Conservation (phyloP, 345 rosid genomes). For the Firmiana major region DNA sequence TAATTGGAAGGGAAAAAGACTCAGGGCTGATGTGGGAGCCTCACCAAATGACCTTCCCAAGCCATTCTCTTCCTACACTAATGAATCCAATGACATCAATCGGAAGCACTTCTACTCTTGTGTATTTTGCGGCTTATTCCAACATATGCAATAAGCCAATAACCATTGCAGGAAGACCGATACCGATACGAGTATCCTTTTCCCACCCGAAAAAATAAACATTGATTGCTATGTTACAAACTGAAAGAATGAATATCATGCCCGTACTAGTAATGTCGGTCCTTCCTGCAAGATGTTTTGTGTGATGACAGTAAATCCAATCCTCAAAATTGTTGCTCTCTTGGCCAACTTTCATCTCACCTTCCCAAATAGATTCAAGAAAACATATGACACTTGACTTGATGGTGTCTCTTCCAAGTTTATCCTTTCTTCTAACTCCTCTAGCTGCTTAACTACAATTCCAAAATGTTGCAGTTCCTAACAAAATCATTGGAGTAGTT, state of each 20-base stretch:
- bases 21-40: conserved; percentile 26
- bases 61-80: conserved; percentile 33
- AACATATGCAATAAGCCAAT: conserved; percentile 23
- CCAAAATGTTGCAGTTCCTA: conserved; percentile 92
- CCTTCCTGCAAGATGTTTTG: conserved; percentile 11
- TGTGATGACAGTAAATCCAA: conserved; percentile 23
- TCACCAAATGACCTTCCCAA: conserved; percentile 19
- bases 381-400: conserved; percentile 23
- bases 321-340: conserved; percentile 21
- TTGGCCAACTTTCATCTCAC: conserved; percentile 26
- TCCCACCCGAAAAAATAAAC: conserved; percentile 36
- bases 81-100: conserved; percentile 6
- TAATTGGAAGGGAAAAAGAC: conserved; percentile 2
- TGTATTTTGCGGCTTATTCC: conserved; percentile 30
- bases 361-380: conserved; percentile 21
- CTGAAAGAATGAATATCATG: conserved; percentile 41
- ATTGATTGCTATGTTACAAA: conserved; percentile 42
- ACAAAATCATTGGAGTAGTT: conserved; percentile 87
- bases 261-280: conserved; percentile 26
- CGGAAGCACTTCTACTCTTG: conserved; percentile 16
- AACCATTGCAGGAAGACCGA: conserved; percentile 35
- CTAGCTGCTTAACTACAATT: conserved; percentile 40
- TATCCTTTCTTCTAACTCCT: conserved; percentile 31
- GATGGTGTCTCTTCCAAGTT: conserved; percentile 22
- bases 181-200: conserved; percentile 29